Evolutionary conservation across 2,329 filamentous ascomycete species (phyloP), one percentile per base, ranked within the genome.

Genomic region (Calycina herbarum): DNA sequence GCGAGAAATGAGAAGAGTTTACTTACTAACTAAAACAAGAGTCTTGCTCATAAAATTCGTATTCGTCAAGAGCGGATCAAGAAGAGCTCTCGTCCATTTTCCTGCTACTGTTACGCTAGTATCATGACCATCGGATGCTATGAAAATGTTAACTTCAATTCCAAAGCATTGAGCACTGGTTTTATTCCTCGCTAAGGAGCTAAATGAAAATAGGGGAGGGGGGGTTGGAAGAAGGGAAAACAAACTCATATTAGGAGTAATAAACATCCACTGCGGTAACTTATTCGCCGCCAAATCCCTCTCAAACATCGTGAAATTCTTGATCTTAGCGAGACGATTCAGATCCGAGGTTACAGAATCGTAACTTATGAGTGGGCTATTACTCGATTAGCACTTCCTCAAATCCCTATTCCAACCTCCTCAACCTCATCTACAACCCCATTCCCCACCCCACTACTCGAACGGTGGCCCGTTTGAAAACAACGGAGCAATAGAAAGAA

Each of bases 231-330:
- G 20, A 20, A 20, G 1, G 27, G 54, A 3, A 31, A n/a, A 35
- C 54, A 17, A 31, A 57, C 54, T 89, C 88, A 91, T 90, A 80
- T 91, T 90, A 1, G 89, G 89, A 0, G 88, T 90, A 73, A 91
- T 86, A 77, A 90, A 90, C 78, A 86, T 83, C 85, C 85, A 87
- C 78, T 93, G 91, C 3, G 91, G 91, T n/a, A 94, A 83, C 58
- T 79, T 82, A 71, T 87, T 78, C 69, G 78, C 80, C 60, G 82
- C 78, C n/a, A 93, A 80, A 72, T 94, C 91, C 58, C 83, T 78
- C 71, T 89, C 82, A 79, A 94, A 93, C 72, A 82, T 76, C 48
- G 82, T 88, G 64, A 92, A 80, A 78, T 92, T 93, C 83, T 94
- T 94, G 76, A 90, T 89, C 75, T 87, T 83, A 6, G 85, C 82